Base-by-base conservation (phyloP, 1,139 yeast genomes). In the Kodamaea suecica region DNA sequence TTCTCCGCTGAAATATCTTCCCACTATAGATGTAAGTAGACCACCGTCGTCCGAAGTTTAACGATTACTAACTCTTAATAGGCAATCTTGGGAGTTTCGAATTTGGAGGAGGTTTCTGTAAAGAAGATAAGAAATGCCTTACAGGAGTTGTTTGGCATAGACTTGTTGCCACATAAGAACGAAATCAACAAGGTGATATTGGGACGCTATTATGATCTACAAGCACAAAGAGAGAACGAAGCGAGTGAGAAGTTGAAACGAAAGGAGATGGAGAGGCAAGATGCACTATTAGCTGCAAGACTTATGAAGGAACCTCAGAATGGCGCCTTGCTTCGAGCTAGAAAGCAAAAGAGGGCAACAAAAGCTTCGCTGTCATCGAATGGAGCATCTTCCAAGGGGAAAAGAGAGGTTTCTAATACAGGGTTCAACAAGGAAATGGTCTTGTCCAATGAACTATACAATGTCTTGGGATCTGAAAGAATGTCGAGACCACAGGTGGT, bases 61-160 rank as follows among this genome's bases (percentile, higher is more conserved):
- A 27, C 14, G 9, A 5, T 8, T 45, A 53, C 63, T 63, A 62
- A 63, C 60, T 28, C 15, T 7, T 16, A 5, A 5, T 31, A 78
- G 83, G 88, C 94, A 1, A 82, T 85, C 13, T 60, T 85, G 25
- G 66, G 80, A 40, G 90, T 78, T n/a, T 79, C 92, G 1, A 82
- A 85, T 47, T 68, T 84, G 26, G 83, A 81, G 42, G 70, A 76
- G 45, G 77, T 85, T 14, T 78, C 90, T 2, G 88, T 84, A 9
- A 84, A 83, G 53, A 73, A 76, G 50, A 78, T 85, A 27, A 66
- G 95, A 42, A 68, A 72, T 43, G 90, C 90, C 1, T 53, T 85
- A 17, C 87, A 80, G 51, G 85, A 77, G 42, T 63, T 84, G 24
- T 82, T 80, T 50, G 75, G 73, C 3, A 64, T 73, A 1, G 79